Base-by-base conservation (phyloP, 164 flowering plant genomes). In the Umbellularia californica region DNA sequence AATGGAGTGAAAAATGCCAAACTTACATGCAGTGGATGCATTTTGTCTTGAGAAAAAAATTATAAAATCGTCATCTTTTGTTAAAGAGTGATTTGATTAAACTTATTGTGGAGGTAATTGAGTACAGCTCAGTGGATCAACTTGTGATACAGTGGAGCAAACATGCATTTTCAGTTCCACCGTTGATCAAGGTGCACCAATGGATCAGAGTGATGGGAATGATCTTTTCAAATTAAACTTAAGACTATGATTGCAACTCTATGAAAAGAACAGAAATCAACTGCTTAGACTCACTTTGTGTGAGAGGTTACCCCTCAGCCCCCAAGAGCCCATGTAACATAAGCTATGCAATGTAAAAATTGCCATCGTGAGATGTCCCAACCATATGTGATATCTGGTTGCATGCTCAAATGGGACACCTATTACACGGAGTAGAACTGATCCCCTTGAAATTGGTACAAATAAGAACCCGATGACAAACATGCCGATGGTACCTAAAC, bases 381-480 rank as follows among this genome's bases (percentile, higher is more conserved):
- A 79, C 99, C 99, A 95, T 3, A 95, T 88, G 72, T 95, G 99
- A 69, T 95, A 95, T 81, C 83, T 87, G 15, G 97, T 87, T 23
- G 99, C 95, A 82, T 93, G 97, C 83, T 95, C 99, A 74, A 93
- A 95, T 24, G 98, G 99, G 77, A 95, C 88, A 79, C 89, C 93
- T 47, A 90, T 81, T 51, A 89, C 76, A 20, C 91, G 93, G 23
- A 95, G 93, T 72, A 95, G 93, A 78, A 87, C 76, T 3, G 97
- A 93, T 22, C 97, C 99, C 71, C 97, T 89, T 76, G 99, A 72
- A 70, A 95, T 66, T 20, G 97, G 98, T 71, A 95, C 79, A 80
- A 95, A 95, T 75, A 95, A 74, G 84, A 95, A 90, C 28, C 84
- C 91, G 82, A 90, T 60, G 89, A 94, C 90, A 79, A 83, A 87